Conservation (phyloP, 2,329 filamentous ascomycete species). For the Magnaporthiopsis rhizophila region DNA sequence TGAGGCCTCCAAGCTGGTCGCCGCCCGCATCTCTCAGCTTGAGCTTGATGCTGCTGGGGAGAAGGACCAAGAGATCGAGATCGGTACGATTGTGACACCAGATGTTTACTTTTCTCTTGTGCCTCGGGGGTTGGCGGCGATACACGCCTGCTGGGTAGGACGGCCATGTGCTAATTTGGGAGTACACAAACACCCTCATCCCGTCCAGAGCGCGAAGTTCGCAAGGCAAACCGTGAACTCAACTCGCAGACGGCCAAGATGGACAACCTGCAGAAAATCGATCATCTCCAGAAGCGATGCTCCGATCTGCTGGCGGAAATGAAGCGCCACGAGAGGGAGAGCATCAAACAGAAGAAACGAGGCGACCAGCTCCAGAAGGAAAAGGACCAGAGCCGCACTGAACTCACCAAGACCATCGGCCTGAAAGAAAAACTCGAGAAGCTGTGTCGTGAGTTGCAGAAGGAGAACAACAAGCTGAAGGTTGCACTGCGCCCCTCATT, state of each 20-base stretch:
- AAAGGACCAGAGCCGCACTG: conserved; percentile 80
- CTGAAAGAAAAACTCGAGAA: conserved; percentile 98
- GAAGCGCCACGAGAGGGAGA: conserved; percentile 91
- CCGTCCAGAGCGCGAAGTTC: conserved; percentile 76
- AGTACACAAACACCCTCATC: neutral
- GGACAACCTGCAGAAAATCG: conserved; percentile 84
- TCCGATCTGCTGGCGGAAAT: conserved; percentile 88
- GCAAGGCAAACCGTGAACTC: conserved; percentile 86
- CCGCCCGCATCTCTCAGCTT: conserved; percentile 89
- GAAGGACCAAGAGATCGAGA: conserved; percentile 92
- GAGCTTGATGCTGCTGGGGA: conserved; percentile 90
- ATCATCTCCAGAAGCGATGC: conserved; percentile 82
- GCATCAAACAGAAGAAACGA: conserved; percentile 91
- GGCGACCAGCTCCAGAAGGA: conserved; percentile 94
- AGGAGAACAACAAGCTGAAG: conserved; percentile 98
- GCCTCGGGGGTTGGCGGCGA: conserved; percentile 19
- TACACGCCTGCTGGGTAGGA: conserved; percentile 11
- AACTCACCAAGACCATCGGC: conserved; percentile 81
- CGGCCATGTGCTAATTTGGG: neutral
- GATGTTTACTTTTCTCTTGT: neutral
- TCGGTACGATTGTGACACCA: conserved; percentile 50
- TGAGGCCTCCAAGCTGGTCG: conserved; percentile 85
- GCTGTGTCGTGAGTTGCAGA: conserved; percentile 84
- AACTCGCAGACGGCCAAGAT: conserved; percentile 85
- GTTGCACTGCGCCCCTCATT: conserved; percentile 31